Base-by-base conservation (phyloP, 441 rosid genomes). In the Mallotus repandus region DNA sequence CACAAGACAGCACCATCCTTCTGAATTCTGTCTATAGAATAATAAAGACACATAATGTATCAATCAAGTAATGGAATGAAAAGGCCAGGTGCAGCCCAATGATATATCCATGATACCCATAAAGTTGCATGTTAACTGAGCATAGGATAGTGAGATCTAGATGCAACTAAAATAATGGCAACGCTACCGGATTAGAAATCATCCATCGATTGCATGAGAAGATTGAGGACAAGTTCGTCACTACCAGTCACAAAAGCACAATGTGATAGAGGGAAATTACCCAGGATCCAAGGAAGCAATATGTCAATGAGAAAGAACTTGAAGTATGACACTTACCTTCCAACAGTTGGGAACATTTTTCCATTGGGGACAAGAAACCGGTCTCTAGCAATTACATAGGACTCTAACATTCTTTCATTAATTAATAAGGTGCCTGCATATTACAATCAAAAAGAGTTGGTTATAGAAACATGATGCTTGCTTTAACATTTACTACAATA, bases 381-480 rank as follows among this genome's bases (percentile, higher is more conserved):
- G 75, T 95, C 99, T 84, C 99, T 91, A 9, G 99, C 97, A 86
- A 95, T 95, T 38, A 92, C 93, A 72, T 95, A 95, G 53, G 99
- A 84, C 74, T 95, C 99, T 79, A 95, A 76, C 99, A 95, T 95
- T 78, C 99, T 89, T 80, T 95, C 99, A 67, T 95, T 95, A 70
- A 95, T 93, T 81, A 95, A 77, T 68, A 95, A 77, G 71, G 99
- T 95, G 70, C 98, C 99, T 95, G 78, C 76, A 76, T 76, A 52
- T 62, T 71, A 74, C 48, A 71, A 61, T 12, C 22, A 73, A 45
- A 59, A 69, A 71, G 54, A 48, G 18, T 65, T 41, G n/a, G 16
- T 16, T 35, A 66, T 46, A 55, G 9, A 18, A 71, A 46, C 45
- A 13, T 14, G 49, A 22, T 71, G 57, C 56, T 66, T 65, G 29